phyloP scores from a whole-genome alignment of 2,329 filamentous ascomycete genomes.

The Graphilbum ipis-grandicollis region DNA sequence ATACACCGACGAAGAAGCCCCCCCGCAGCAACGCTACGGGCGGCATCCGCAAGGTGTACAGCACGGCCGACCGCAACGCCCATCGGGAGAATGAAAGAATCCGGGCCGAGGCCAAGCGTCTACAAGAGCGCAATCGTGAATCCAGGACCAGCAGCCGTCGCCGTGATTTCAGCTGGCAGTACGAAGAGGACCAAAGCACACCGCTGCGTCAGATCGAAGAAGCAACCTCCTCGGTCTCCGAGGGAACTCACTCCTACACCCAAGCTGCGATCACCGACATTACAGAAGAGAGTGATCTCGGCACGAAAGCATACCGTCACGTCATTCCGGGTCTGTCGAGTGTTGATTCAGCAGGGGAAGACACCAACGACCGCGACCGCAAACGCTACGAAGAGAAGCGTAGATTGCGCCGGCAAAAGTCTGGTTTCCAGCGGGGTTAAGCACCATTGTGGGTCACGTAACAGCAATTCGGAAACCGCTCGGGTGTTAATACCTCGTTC shows the following conservation, averaged over 20 bases:
- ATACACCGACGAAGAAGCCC: constrained; percentile 28
- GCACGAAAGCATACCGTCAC: constrained; percentile 40
- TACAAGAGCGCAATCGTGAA: constrained; percentile 31
- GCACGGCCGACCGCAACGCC: constrained; percentile 35
- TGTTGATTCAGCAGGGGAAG: constrained; percentile 14
- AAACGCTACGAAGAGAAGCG: constrained; percentile 24
- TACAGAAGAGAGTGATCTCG: constrained; percentile 25
- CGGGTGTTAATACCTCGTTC: too few relatives aligned
- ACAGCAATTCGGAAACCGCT: too few relatives aligned
- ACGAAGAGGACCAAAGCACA: constrained; percentile 17
- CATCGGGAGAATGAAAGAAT: constrained; percentile 35
- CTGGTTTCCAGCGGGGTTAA: constrained; percentile 7
- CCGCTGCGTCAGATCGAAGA: constrained; percentile 15
- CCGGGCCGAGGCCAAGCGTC: constrained; percentile 35
- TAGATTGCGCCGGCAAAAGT: constrained; percentile 16
- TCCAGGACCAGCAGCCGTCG: constrained; percentile 15
- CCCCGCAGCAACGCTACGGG: constrained; percentile 1
- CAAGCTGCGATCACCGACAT: constrained; percentile 17
- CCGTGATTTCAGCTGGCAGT: constrained; percentile 37
- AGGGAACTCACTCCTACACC: constrained; percentile 14
- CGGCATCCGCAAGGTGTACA: constrained; percentile 47
- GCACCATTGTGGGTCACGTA: too few relatives aligned
- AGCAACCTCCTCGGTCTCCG: constrained; percentile 12
- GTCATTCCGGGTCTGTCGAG: constrained; percentile 32
- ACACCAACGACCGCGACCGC: constrained; percentile 18